Percentiles rank a stretch among this genome's conserved stretches.
Evolutionary conservation across 805 yeast species (phyloP).

Genomic region (Metschnikowia colocasiae): DNA sequence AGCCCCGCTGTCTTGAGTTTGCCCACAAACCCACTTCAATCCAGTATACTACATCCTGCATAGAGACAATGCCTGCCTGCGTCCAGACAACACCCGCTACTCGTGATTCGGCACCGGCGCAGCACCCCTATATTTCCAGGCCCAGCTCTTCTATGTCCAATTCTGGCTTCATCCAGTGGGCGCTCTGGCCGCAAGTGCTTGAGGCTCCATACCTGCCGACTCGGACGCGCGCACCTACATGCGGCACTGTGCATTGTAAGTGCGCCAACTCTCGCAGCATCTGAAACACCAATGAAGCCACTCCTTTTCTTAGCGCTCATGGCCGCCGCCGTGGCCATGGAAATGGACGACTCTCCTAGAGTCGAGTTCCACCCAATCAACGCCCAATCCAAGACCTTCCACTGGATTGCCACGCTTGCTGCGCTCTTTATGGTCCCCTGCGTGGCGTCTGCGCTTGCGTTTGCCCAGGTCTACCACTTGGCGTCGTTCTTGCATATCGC

Average conservation of each 20-base stretch:
- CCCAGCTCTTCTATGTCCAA: too few species aligned
- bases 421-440: conserved; percentile 55
- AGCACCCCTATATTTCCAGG: too few species aligned
- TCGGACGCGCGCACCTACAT: neutral
- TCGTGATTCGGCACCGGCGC: too few species aligned
- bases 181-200: too few species aligned
- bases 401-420: conserved; percentile 55
- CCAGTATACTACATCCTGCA: too few species aligned
- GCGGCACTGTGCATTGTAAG: neutral
- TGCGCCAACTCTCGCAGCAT: conserved; percentile 1
- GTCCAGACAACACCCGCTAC: too few species aligned
- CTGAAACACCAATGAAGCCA: neutral
- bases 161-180: too few species aligned
- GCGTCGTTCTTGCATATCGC: conserved; percentile 16
- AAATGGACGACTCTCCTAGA: conserved; percentile 26
- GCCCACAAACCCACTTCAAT: too few species aligned
- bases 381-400: conserved; percentile 55
- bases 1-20: too few species aligned
- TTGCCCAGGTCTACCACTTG: conserved; percentile 47
- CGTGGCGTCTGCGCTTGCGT: conserved; percentile 48
- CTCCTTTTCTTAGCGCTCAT: neutral
- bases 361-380: conserved; percentile 43
- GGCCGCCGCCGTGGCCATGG: conserved; percentile 17
- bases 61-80: too few species aligned
- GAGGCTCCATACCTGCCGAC: too few species aligned